Conservation (phyloP, 129 eudicot species). For the Glebionis coronaria region DNA sequence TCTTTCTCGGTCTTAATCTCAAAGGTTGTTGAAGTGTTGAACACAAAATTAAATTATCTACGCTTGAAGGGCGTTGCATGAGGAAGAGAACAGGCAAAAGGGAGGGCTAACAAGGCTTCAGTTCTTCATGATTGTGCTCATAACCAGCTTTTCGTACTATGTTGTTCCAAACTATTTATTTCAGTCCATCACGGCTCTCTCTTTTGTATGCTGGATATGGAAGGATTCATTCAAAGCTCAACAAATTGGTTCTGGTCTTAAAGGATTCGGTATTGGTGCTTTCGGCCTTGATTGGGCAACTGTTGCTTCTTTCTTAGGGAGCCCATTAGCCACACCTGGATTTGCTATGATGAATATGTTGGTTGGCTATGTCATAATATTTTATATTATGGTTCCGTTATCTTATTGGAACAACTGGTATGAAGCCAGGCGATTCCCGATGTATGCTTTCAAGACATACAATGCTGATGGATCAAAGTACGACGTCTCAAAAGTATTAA, state of each 20-base stretch:
- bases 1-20: neutral
- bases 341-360: slow-evolving; percentile 68
- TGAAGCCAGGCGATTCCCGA: slow-evolving; percentile 68
- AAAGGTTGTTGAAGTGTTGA: too few relatives aligned
- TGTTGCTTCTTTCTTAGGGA: slow-evolving; percentile 63
- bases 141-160: slow-evolving; percentile 72
- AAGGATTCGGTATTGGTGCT: slow-evolving; percentile 76
- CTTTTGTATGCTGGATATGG: slow-evolving; percentile 80
- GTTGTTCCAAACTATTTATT: slow-evolving; percentile 72
- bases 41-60: neutral
- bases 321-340: slow-evolving; percentile 81
- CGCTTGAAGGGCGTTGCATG: slow-evolving; percentile 65
- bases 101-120: slow-evolving; percentile 68
- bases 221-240: slow-evolving; percentile 73
- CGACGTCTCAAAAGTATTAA: slow-evolving; percentile 48
- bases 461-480: slow-evolving; percentile 48
- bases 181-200: slow-evolving; percentile 66
- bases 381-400: slow-evolving; percentile 54
- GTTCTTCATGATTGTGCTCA: slow-evolving; percentile 64
- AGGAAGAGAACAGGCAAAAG: slow-evolving; percentile 60
- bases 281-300: slow-evolving; percentile 81
- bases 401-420: slow-evolving; percentile 62
- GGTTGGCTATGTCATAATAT: slow-evolving; percentile 53
- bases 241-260: slow-evolving; percentile 74
- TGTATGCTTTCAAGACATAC: slow-evolving; percentile 59